Percentiles rank a stretch among this genome's conserved stretches.
Evolutionary conservation across 2,329 filamentous ascomycete genomes (phyloP).

Genomic region (Rhynchosporium agropyri): DNA sequence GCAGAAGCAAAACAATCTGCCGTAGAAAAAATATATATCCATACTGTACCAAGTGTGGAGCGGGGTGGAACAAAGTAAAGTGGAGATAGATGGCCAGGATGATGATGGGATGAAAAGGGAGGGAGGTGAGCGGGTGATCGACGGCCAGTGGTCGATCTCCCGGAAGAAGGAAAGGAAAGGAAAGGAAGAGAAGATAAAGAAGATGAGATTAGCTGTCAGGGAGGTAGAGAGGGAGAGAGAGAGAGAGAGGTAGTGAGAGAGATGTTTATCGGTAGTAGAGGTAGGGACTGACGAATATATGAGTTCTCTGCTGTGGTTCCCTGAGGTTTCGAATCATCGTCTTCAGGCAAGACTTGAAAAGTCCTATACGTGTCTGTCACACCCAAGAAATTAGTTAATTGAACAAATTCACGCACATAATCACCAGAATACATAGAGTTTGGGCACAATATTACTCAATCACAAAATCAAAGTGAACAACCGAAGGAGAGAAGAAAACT

Average conservation of each 20-base stretch:
- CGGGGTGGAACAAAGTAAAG: not conserved
- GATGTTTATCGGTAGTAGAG: no score
- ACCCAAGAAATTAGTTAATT: not conserved
- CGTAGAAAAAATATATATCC: not conserved
- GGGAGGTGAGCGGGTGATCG: not conserved
- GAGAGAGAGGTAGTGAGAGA: no score
- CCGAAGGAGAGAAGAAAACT: not conserved
- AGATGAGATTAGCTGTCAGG: no score
- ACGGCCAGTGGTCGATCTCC: constrained; percentile 1
- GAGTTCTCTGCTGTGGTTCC: no score
- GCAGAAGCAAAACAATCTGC: not conserved
- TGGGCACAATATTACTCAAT: not conserved
- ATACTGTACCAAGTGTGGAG: not conserved
- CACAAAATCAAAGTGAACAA: not conserved
- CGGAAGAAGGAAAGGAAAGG: not conserved
- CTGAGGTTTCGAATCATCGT: no score
- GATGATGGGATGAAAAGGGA: not conserved
- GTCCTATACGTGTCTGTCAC: not conserved
- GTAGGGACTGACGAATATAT: no score
- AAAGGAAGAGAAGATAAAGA: not conserved
- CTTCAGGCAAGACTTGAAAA: no score
- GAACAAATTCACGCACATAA: not conserved
- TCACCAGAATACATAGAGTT: not conserved
- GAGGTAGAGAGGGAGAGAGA: no score
- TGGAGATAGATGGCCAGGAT: not conserved